A percentile compares a stretch with the other conserved stretches of the same genome.
phyloP scores from a whole-genome alignment of 257 asterid genomes.

The Sherardia arvensis region DNA sequence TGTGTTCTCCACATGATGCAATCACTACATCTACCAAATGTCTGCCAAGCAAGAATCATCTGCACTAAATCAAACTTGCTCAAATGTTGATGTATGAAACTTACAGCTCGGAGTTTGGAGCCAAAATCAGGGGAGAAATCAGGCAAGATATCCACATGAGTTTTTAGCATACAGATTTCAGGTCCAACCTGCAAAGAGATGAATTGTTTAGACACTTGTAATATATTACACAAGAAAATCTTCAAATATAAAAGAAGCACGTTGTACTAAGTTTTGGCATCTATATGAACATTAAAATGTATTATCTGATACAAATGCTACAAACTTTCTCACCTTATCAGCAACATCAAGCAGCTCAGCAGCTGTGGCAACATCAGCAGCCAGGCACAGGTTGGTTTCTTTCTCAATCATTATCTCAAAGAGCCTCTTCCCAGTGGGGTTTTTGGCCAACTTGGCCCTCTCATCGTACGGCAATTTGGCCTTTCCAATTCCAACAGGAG shows the following conservation, averaged over 20 bases:
- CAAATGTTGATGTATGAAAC: slow-evolving; percentile 8
- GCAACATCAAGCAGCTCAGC: slow-evolving; percentile 87
- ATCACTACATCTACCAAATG: not conserved
- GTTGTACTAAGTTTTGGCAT: no score
- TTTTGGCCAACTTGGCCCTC: slow-evolving; percentile 73
- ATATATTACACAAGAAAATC: not conserved
- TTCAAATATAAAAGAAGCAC: no score
- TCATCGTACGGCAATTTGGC: slow-evolving; percentile 47
- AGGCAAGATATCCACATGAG: slow-evolving; percentile 94
- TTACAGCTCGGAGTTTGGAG: slow-evolving; percentile 77
- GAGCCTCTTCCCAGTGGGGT: slow-evolving; percentile 82
- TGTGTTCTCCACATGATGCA: not conserved
- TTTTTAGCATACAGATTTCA: slow-evolving; percentile 93
- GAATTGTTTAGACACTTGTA: not conserved
- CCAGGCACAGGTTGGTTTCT: slow-evolving; percentile 79
- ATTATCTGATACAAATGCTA: not conserved
- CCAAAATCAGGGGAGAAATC: slow-evolving; percentile 93
- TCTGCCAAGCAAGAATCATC: not conserved
- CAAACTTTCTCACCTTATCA: slow-evolving; percentile 51
- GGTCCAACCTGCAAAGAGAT: slow-evolving; percentile 82
- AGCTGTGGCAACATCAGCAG: slow-evolving; percentile 96
- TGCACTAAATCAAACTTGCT: not conserved
- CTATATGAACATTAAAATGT: no score
- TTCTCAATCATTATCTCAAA: slow-evolving; percentile 85
- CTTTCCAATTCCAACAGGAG: slow-evolving; percentile 24